Percentiles rank a stretch among this genome's conserved stretches.
phyloP scores from a whole-genome alignment of 2,329 filamentous ascomycete species.

The Acrocalymma vagum region DNA sequence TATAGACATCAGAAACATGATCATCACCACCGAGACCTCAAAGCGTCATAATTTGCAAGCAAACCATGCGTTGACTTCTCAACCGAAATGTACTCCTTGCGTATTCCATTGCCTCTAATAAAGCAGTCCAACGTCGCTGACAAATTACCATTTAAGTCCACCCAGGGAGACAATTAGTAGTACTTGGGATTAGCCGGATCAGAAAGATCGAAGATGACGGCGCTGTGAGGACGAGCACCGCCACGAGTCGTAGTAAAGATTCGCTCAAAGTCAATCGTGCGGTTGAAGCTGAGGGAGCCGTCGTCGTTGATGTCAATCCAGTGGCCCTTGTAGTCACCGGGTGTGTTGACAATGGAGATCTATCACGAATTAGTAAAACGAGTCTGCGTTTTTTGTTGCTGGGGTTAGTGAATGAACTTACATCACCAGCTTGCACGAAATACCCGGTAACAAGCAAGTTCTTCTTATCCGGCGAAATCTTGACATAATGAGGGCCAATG shows the following conservation, averaged over 20 bases:
- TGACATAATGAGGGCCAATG: slow-evolving; percentile 70
- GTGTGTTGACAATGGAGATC: slow-evolving; percentile 68
- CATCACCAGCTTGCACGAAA: slow-evolving; percentile 70
- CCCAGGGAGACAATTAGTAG: too few relatives aligned
- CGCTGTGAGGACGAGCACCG: slow-evolving; percentile 66
- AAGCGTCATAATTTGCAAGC: too few relatives aligned
- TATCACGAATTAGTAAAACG: too few relatives aligned
- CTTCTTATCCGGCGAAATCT: slow-evolving; percentile 71
- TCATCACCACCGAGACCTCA: too few relatives aligned
- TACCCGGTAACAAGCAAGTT: slow-evolving; percentile 71
- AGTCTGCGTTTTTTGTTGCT: too few relatives aligned
- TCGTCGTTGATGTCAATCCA: slow-evolving; percentile 67
- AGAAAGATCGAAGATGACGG: slow-evolving; percentile 65
- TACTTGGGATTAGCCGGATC: slow-evolving; percentile 47
- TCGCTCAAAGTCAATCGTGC: slow-evolving; percentile 64
- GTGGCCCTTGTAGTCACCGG: slow-evolving; percentile 67
- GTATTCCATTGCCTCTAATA: too few relatives aligned
- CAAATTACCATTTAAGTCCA: too few relatives aligned
- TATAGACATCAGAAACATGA: too few relatives aligned
- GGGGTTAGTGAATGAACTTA: too few relatives aligned
- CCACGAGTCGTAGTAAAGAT: slow-evolving; percentile 65
- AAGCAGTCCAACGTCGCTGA: too few relatives aligned
- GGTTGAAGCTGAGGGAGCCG: slow-evolving; percentile 67
- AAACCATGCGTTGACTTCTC: too few relatives aligned
- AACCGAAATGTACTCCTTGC: too few relatives aligned